These are phyloP conservation scores for Nymphaea colorata DNA, from an alignment of 164 flowering plant genomes.

Conservation along the genomic window DNA sequence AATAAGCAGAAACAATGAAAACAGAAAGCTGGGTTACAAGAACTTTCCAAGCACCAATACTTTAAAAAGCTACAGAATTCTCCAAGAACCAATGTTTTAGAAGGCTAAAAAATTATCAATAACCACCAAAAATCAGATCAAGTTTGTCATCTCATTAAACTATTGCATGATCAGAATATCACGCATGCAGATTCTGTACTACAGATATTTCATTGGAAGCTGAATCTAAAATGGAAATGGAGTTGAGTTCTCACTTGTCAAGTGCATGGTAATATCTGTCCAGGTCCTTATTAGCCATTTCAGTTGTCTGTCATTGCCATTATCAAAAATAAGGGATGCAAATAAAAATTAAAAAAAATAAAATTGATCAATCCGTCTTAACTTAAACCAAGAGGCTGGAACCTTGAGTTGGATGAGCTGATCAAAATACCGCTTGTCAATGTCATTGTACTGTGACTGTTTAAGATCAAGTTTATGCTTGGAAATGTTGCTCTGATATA, in stretches of 20 bases:
- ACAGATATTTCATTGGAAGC: neutral
- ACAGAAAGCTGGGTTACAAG: neutral
- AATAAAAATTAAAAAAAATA: neutral
- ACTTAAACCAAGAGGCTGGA: neutral
- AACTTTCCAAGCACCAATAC: neutral
- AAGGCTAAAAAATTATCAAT: neutral
- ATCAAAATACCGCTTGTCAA: conserved; percentile 85
- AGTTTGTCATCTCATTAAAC: neutral
- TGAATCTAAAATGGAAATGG: neutral
- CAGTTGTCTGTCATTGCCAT: conserved; percentile 64
- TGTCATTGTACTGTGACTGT: conserved; percentile 83
- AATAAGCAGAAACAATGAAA: neutral
- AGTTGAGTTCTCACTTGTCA: conserved; percentile 65
- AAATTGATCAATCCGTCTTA: neutral
- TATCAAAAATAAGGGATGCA: neutral
- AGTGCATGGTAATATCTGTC: conserved; percentile 94
- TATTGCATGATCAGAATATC: neutral
- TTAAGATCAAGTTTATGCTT: conserved; percentile 71
- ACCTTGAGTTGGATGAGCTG: conserved; percentile 98
- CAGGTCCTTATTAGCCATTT: conserved; percentile 99
- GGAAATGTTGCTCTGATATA: conserved; percentile 72
- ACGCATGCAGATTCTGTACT: neutral
- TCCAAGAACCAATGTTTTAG: neutral
- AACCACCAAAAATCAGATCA: neutral
- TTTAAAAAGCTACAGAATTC: neutral